A percentile compares a stretch with the other conserved stretches of the same genome.
phyloP scores from a whole-genome alignment of 306 rosid species.

The Begonia masoniana region DNA sequence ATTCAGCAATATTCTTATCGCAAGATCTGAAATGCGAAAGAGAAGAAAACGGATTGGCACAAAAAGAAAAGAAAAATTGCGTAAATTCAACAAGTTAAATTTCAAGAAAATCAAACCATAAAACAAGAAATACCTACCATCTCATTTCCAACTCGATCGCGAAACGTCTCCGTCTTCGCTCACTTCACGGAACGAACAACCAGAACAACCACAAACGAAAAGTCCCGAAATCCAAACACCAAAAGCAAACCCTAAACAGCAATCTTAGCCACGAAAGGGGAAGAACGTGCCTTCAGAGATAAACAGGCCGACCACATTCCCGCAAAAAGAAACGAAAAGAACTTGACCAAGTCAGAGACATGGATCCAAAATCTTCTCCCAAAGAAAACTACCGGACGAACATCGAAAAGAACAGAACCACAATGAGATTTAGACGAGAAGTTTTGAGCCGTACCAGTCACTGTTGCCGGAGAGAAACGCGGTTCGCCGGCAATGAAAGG shows the following conservation, averaged over 20 bases:
- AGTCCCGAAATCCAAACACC: slow-evolving; percentile 32
- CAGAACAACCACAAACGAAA: slow-evolving; percentile 14
- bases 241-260: slow-evolving; percentile 62
- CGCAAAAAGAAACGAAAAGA: slow-evolving; percentile 19
- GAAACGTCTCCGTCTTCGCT: slow-evolving; percentile 55
- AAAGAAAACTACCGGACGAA: slow-evolving; percentile 11
- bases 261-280: slow-evolving; percentile 25
- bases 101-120: background rate
- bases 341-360: slow-evolving; percentile 12
- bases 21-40: slow-evolving; percentile 29
- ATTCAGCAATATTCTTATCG: too few species aligned
- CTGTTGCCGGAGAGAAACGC: slow-evolving; percentile 17
- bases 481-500: slow-evolving; percentile 38
- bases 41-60: slow-evolving; percentile 6
- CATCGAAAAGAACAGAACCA: slow-evolving; percentile 5
- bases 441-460: slow-evolving; percentile 7
- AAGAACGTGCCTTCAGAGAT: slow-evolving; percentile 20
- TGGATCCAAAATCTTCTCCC: slow-evolving; percentile 45
- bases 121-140: slow-evolving; percentile 46
- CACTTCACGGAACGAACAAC: slow-evolving; percentile 20
- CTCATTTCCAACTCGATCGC: slow-evolving; percentile 53
- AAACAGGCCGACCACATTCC: slow-evolving; percentile 70
- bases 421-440: slow-evolving; percentile 9
- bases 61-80: background rate
- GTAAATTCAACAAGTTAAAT: background rate